A percentile compares a stretch with the other conserved stretches of the same genome.
Conservation (phyloP, 2,329 filamentous ascomycete species). For the Nigrospora oryzae region DNA sequence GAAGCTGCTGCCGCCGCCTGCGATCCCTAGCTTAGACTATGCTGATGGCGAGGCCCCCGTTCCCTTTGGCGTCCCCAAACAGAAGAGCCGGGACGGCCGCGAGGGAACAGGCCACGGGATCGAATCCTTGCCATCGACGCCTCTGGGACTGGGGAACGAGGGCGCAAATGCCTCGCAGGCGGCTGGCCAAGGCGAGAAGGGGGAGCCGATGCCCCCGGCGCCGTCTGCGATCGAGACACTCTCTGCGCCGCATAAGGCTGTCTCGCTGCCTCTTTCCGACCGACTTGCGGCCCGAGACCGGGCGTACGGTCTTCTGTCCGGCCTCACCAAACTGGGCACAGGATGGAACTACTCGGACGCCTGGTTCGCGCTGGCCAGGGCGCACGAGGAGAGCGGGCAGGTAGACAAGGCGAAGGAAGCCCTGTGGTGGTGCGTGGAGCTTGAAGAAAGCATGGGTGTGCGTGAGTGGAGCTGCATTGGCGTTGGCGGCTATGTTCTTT, state of each 20-base stretch:
- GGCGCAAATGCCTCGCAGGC: no score
- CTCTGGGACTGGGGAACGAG: no score
- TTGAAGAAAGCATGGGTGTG: constrained; percentile 78
- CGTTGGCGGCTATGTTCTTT: constrained; percentile 58
- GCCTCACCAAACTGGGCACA: constrained; percentile 73
- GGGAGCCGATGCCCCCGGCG: constrained; percentile 6
- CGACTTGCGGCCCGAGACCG: constrained; percentile 84
- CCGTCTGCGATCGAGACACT: constrained; percentile 28
- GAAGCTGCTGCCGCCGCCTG: constrained; percentile 50
- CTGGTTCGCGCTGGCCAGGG: constrained; percentile 81
- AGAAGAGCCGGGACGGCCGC: no score
- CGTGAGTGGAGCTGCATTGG: constrained; percentile 69
- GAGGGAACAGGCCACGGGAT: no score
- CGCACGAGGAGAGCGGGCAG: constrained; percentile 82
- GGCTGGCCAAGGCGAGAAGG: no score
- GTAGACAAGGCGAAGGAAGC: constrained; percentile 83
- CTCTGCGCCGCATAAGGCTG: constrained; percentile 44
- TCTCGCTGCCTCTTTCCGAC: constrained; percentile 64
- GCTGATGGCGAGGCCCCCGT: constrained; percentile 16
- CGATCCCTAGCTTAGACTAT: constrained; percentile 36
- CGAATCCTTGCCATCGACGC: no score
- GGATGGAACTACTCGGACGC: constrained; percentile 92
- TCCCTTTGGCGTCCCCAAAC: no score
- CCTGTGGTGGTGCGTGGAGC: constrained; percentile 94
- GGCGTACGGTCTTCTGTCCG: constrained; percentile 74